Evolutionary conservation across 169 alveolate genomes (phyloP), one percentile per base, ranked within the genome.

Genomic region (Prorocentrum cordatum): DNA sequence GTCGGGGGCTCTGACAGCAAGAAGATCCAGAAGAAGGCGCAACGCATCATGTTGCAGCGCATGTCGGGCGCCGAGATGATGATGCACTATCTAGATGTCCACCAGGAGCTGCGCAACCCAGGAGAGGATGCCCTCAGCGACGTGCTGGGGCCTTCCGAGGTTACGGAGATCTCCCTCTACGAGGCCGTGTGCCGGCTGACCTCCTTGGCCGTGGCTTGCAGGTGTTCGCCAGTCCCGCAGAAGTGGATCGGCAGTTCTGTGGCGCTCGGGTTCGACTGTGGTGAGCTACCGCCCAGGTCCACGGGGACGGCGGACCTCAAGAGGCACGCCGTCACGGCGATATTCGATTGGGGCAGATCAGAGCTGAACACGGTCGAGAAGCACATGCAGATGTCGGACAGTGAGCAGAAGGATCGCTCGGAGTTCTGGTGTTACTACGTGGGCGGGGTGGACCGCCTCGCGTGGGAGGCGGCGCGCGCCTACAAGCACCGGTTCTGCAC

Each of bases 291-390:
- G n/a, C 42, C 12, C 47, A 50, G 86, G 36, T 9, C 38, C 35
- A n/a, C 38, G 6, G 86, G 86, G 29, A 72, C 50, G 67, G 86
- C 61, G 67, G 61, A 33, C 22, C 47, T n/a, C 10, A 58, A n/a
- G 31, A 1, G 20, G 31, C 33, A 77, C 58, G 38, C 62, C 59
- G 59, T 77, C 24, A 73, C 59, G 29, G 33, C 72, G 45, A 77
- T 77, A 3, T 77, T 77, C 45, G 88, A 77, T 35, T 77, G 88
- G 88, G 88, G 88, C 47, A 14, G 88, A 33, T 77, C 88, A 7
- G 88, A 77, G 88, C 88, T 77, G 47, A 77, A 77, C 62, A 77
- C 88, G 18, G 35, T 77, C 31, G 32, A 77, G 33, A 77, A 77
- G 88, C 54, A n/a, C n/a, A n/a, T n/a, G n/a, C n/a, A n/a, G n/a